A percentile compares a stretch with the other conserved stretches of the same genome.
Evolutionary conservation across 208 protist species (phyloP).

Genomic region (Acanthamoeba lenticulata): DNA sequence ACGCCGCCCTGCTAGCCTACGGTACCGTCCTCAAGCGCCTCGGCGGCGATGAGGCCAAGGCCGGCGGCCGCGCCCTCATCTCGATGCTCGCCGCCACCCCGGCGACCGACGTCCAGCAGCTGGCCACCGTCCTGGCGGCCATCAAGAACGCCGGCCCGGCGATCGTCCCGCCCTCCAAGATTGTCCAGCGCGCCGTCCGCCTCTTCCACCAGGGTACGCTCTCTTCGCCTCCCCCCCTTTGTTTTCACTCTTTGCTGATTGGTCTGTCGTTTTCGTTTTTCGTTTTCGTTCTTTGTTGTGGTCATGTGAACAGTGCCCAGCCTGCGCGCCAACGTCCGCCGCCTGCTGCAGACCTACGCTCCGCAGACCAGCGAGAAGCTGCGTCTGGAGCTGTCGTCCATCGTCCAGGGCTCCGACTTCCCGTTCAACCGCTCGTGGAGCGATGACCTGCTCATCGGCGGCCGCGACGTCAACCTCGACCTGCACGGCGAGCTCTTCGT

Average conservation of each 20-base stretch:
- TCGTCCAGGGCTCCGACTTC: constrained; percentile 52
- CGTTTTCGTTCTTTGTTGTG: neutral
- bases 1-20: constrained; percentile 45
- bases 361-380: neutral
- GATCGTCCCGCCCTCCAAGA: neutral
- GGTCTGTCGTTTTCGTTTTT: neutral
- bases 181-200: neutral
- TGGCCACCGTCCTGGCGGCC: constrained; percentile 41
- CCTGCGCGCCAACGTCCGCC: neutral
- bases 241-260: neutral
- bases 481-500: constrained; percentile 71
- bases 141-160: constrained; percentile 67
- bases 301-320: neutral
- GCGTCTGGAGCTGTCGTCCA: neutral
- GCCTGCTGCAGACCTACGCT: neutral
- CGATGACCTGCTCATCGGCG: constrained; percentile 60
- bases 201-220: neutral
- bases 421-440: constrained; percentile 69
- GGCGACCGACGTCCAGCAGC: no score
- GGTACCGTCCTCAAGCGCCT: neutral
- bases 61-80: constrained; percentile 6
- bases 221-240: neutral
- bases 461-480: constrained; percentile 43
- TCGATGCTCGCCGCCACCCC: constrained; percentile 16
- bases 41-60: neutral